Evolutionary conservation across 768 basidiomycete species (phyloP).

Genomic region (Lactifluus subvellereus): DNA sequence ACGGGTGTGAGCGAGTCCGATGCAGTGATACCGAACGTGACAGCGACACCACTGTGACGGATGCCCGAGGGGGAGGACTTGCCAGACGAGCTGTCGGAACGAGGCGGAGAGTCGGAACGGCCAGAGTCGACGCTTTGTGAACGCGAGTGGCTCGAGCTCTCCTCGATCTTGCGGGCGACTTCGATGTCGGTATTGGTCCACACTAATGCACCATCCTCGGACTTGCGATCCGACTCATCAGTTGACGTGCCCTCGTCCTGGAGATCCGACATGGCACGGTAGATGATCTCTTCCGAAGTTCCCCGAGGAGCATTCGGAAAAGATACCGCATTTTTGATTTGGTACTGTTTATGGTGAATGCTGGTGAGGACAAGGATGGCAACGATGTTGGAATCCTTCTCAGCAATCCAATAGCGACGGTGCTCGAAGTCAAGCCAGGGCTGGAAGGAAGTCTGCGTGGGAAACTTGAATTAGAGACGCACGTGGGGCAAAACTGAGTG

Average conservation of each 20-base stretch:
- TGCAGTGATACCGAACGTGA: conserved; percentile 48
- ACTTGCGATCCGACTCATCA: conserved; percentile 1
- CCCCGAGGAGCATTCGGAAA: conserved; percentile 51
- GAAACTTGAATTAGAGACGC: background rate
- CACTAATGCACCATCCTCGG: conserved; percentile 5
- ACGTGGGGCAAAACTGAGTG: fast-evolving
- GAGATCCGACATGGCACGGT: conserved; percentile 40
- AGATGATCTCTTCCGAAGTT: conserved; percentile 48
- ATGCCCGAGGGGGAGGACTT: conserved; percentile 21
- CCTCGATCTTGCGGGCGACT: conserved; percentile 7
- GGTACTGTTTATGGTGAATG: conserved; percentile 40
- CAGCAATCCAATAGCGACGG: conserved; percentile 52
- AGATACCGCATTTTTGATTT: conserved; percentile 51
- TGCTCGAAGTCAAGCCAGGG: conserved; percentile 54
- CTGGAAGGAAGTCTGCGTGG: conserved; percentile 37
- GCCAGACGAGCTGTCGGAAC: conserved; percentile 1
- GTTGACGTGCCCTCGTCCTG: conserved; percentile 29
- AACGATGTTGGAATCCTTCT: conserved; percentile 36
- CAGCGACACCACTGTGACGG: conserved; percentile 29
- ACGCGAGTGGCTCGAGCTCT: conserved; percentile 2
- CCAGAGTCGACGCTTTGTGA: conserved; percentile 11
- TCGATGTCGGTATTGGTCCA: conserved; percentile 8
- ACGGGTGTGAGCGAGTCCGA: conserved; percentile 36
- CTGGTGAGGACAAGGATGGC: conserved; percentile 49
- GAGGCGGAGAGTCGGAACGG: background rate